Evolutionary conservation across 768 basidiomycete genomes (phyloP).

Genomic region (Tephrocybe sp.): DNA sequence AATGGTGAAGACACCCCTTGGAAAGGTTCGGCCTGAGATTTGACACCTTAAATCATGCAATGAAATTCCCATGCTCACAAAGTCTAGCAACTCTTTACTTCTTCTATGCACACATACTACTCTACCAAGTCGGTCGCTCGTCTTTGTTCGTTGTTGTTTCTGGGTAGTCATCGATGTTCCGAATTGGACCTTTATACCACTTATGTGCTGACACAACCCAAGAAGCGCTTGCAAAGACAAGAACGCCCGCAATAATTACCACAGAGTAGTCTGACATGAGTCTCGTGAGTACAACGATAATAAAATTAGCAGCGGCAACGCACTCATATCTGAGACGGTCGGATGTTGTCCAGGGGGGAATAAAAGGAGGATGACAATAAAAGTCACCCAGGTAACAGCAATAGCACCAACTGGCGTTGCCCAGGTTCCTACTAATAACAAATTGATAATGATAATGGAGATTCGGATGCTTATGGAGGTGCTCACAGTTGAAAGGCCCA

Average conservation of each 20-base stretch:
- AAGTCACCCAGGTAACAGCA: neutral
- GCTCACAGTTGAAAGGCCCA: constrained; percentile 28
- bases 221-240: constrained; percentile 60
- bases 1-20: constrained; percentile 78
- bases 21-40: constrained; percentile 36
- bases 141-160: too few relatives aligned
- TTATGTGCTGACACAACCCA: constrained; percentile 69
- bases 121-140: too few relatives aligned
- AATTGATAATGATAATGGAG: constrained; percentile 28
- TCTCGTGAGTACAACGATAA: neutral
- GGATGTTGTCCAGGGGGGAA: constrained; percentile 38
- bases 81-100: too few relatives aligned
- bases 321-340: constrained; percentile 54
- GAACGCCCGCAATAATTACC: constrained; percentile 63
- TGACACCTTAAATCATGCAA: neutral
- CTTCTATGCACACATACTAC: too few relatives aligned
- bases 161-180: constrained; percentile 37
- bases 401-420: neutral
- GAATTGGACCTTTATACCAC: constrained; percentile 71
- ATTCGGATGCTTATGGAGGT: neutral
- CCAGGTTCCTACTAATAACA: neutral
- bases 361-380: neutral
- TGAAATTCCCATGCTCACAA: too few relatives aligned
- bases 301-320: too few relatives aligned
- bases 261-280: constrained; percentile 53